Base-by-base conservation (phyloP, 106 monocot species). In the Dioscorea zingiberensis region DNA sequence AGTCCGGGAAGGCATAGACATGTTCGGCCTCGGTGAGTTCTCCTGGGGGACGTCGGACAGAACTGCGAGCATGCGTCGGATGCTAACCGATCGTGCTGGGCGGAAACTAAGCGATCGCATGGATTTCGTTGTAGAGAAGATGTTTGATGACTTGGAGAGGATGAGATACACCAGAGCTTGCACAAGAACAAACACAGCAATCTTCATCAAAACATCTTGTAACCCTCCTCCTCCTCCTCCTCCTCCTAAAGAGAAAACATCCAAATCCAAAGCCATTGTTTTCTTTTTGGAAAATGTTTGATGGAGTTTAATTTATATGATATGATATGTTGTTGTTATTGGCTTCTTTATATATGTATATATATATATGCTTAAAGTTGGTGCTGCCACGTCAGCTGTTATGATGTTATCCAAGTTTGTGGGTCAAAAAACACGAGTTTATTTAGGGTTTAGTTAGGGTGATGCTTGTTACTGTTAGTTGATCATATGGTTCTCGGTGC, bases 131-230 rank as follows among this genome's bases (percentile, higher is more conserved):
- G 55, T 12, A 11, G 87, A 83, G 74, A 87, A 83, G 63, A 87
- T n/a, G 58, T 61, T 54, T 30, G 87, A 87, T 3, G 87, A 87
- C 18, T 64, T 83, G 66, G 71, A 44, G 25, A 87, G 74, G 63
- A 87, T 77, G 67, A 87, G 67, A 57, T 77, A 87, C 47, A 87
- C 80, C 24, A 87, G 70, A 19, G 71, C 87, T 62, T 87, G 87
- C 3, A 87, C 80, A 2, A 83, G 55, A 19, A 83, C 27, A 76
- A 87, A 87, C 60, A 87, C 2, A 13, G 68, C 71, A 17, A 74
- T 60, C 73, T 77, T 87, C 27, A 48, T 13, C 48, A 72, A 17
- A 21, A 60, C 60, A 17, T 71, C 67, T 18, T n/a, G 23, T 22
- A 30, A 9, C 18, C 16, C 25, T 0, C n/a, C n/a, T n/a, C n/a